Evolutionary conservation across 2,329 filamentous ascomycete species (phyloP).

Genomic region (Nakataea oryzae): DNA sequence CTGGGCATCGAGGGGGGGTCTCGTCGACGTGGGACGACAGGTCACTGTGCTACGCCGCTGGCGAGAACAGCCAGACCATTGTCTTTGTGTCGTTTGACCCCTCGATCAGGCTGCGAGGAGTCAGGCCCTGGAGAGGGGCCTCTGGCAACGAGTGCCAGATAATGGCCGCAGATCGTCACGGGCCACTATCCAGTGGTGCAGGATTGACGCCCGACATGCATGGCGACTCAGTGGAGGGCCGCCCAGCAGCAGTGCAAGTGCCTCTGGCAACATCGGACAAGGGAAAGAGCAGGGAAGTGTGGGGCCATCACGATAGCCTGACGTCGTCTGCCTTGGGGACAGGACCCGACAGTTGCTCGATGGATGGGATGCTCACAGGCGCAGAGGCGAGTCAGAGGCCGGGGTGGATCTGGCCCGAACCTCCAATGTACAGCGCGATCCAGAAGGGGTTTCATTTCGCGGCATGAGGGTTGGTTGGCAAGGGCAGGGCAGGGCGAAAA

Average conservation of each 20-base stretch:
- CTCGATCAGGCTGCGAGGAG: constrained; percentile 18
- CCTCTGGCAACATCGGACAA: neutral
- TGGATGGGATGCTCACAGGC: neutral
- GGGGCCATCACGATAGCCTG: neutral
- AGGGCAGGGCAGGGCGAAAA: neutral
- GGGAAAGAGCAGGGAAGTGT: neutral
- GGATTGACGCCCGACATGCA: neutral
- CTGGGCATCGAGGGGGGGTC: constrained; percentile 21
- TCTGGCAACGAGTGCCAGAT: neutral
- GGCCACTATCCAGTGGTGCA: neutral
- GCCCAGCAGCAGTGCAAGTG: neutral
- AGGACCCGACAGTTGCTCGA: neutral
- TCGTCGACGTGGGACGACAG: constrained; percentile 34
- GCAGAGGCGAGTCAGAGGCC: neutral
- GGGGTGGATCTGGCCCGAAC: constrained; percentile 6
- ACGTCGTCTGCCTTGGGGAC: neutral
- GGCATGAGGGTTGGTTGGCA: neutral
- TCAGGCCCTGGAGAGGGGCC: constrained; percentile 13
- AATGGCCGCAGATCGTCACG: no score
- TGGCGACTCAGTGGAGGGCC: neutral
- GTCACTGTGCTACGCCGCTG: constrained; percentile 32
- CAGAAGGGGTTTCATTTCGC: constrained; percentile 10
- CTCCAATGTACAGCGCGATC: constrained; percentile 9
- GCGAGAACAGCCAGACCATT: constrained; percentile 18
- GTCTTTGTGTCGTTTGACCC: constrained; percentile 34